These are phyloP conservation scores for Lactifluus hygrophoroides DNA, from an alignment of 768 basidiomycete genomes.

Conservation along the genomic window DNA sequence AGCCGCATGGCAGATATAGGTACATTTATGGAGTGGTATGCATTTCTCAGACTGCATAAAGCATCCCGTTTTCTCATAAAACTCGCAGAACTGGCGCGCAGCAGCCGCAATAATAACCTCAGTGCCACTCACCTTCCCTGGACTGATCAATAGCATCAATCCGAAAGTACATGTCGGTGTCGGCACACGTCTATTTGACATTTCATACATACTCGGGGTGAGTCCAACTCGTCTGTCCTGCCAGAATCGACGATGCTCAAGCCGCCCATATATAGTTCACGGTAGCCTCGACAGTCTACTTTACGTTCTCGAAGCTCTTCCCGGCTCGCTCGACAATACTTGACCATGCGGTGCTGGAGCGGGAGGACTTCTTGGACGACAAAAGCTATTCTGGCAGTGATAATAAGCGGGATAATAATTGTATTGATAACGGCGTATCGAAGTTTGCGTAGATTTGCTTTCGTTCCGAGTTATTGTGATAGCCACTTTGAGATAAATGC, in stretches of 20 bases:
- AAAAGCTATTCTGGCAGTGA: background rate
- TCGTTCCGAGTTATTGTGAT: background rate
- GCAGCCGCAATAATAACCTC: slow-evolving; percentile 57
- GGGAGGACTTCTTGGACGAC: background rate
- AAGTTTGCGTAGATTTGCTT: background rate
- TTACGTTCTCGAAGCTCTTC: slow-evolving; percentile 12
- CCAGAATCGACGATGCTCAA: background rate
- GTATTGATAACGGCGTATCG: background rate
- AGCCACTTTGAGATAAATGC: background rate
- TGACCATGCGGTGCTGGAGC: slow-evolving; percentile 11
- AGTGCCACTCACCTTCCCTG: slow-evolving; percentile 66
- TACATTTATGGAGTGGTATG: slow-evolving; percentile 64
- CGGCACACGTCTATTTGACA: slow-evolving; percentile 49
- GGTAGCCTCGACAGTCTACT: slow-evolving; percentile 14
- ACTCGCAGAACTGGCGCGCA: slow-evolving; percentile 77
- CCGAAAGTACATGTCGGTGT: slow-evolving; percentile 52
- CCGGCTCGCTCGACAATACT: slow-evolving; percentile 19
- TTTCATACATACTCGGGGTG: slow-evolving; percentile 74
- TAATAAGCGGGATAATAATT: background rate
- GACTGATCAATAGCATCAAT: slow-evolving; percentile 70
- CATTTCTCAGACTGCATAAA: background rate
- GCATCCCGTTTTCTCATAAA: background rate
- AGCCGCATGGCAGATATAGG: slow-evolving; percentile 68
- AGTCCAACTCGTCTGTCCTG: background rate
- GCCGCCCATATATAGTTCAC: slow-evolving; percentile 2